These are phyloP conservation scores for Fusarium musae DNA, from an alignment of 2,329 filamentous ascomycete genomes.

Conservation along the genomic window DNA sequence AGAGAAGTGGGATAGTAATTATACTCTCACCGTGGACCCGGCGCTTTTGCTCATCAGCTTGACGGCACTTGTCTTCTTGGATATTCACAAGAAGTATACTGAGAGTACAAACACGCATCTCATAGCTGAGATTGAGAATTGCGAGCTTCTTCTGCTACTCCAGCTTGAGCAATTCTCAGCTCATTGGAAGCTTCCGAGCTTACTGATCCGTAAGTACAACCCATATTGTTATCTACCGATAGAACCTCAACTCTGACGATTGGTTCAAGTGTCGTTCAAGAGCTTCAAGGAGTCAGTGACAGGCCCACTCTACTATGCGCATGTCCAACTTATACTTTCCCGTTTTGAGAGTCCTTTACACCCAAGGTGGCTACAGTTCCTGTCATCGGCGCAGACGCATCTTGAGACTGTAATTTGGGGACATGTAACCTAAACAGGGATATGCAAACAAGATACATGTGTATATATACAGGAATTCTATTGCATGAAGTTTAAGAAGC, in stretches of 20 bases:
- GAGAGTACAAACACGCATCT: rapidly evolving
- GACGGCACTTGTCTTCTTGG: neutral
- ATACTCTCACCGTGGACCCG: neutral
- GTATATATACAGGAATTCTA: too few species aligned
- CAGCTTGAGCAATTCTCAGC: neutral
- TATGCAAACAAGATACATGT: too few species aligned
- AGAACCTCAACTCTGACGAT: neutral
- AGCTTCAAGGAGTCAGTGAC: neutral
- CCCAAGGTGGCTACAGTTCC: neutral
- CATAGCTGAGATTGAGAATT: neutral
- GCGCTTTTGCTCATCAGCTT: neutral
- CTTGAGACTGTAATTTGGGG: neutral
- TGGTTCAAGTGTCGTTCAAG: neutral
- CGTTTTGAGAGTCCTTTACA: neutral
- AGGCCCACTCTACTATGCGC: neutral
- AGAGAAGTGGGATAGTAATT: neutral
- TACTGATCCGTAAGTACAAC: neutral
- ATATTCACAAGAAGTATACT: neutral
- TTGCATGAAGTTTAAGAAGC: too few species aligned
- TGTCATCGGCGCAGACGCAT: neutral
- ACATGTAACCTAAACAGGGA: neutral
- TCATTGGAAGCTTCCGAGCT: neutral
- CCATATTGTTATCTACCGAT: neutral
- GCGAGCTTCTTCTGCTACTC: neutral
- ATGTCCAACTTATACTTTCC: neutral